Evolutionary conservation across 73 alveolate species (phyloP).

Genomic region (Paramecium sexaurelia): DNA sequence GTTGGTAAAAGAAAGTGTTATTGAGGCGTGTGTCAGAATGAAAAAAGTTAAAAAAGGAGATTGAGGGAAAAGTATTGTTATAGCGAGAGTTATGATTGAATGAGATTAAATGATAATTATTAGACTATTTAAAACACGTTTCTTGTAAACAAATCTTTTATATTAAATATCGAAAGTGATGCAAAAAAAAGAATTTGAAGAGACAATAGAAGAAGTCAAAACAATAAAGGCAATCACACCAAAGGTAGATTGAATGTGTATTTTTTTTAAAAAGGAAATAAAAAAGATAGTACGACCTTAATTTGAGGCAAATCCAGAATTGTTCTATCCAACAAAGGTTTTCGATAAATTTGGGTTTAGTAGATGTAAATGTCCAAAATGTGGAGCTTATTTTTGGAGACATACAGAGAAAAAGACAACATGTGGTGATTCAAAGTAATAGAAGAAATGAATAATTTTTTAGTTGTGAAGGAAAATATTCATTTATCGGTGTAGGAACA

Average conservation of each 20-base stretch:
- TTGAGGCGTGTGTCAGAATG: no score
- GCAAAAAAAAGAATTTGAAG: constrained; percentile 54
- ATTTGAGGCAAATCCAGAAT: constrained; percentile 89
- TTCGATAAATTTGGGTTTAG: constrained; percentile 72
- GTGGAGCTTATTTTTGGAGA: constrained; percentile 92
- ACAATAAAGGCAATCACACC: constrained; percentile 72
- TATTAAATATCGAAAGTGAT: constrained; percentile 30
- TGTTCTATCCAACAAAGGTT: constrained; percentile 88
- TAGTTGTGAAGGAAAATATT: constrained; percentile 95
- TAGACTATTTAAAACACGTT: constrained; percentile 60
- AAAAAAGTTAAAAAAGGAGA: no score
- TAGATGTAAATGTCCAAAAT: constrained; percentile 69
- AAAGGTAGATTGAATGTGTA: constrained; percentile 65
- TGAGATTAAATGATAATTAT: constrained; percentile 27
- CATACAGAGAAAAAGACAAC: constrained; percentile 82
- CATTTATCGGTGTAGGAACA: constrained; percentile 93
- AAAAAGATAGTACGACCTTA: constrained; percentile 94
- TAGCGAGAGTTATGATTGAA: background rate
- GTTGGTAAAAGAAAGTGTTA: no score
- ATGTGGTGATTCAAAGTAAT: constrained; percentile 96
- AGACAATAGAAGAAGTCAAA: constrained; percentile 70
- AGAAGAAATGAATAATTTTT: background rate
- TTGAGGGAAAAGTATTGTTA: no score
- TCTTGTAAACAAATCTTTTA: constrained; percentile 36
- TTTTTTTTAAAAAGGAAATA: constrained; percentile 80